Evolutionary conservation across 345 rosid species (phyloP), one percentile per base, ranked within the genome.

Genomic region (Hibiscus mutabilis): DNA sequence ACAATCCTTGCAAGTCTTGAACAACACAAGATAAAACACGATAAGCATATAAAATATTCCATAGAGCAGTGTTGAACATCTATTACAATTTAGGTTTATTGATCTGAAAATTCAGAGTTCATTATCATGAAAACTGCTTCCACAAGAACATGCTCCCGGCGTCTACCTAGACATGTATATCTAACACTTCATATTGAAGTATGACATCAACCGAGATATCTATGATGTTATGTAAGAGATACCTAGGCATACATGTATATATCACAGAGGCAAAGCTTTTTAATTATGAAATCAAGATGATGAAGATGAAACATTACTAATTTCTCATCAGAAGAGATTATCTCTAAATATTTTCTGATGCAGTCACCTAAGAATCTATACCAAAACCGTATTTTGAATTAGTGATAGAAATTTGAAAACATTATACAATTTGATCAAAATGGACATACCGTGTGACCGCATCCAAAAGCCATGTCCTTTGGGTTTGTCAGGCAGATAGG

Each of bases 401-500:
- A 47, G n/a, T 56, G 15, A 16, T 12, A 66, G 68, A 66, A 22
- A 52, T 47, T 16, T 31, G 22, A 52, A 14, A 25, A 0, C 24
- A 59, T 18, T 66, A 42, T 44, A 66, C 33, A 74, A 69, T 24
- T 60, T 52, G 22, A 70, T 21, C 6, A 6, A 71, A 66, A 68
- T 74, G 76, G 68, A 81, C 97, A 73, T 74, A 95, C 99, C 72
- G 60, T 62, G 78, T 95, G 99, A 66, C 99, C 99, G 64, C 99
- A 95, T 76, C 93, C 89, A 76, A 95, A 95, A 66, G 99, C 99
- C 97, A 95, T 82, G 83, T 95, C 88, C 84, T 85, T 95, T 1
- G 92, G 90, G 73, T 90, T 91, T 29, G 90, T 84, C 88, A 86
- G 78, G 90, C 99, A 95, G 81, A 95, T 91, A 29, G 99, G 92